These are phyloP conservation scores for Discostella pseudostelligera DNA, from an alignment of 108 stramenopile genomes.

Conservation along the genomic window DNA sequence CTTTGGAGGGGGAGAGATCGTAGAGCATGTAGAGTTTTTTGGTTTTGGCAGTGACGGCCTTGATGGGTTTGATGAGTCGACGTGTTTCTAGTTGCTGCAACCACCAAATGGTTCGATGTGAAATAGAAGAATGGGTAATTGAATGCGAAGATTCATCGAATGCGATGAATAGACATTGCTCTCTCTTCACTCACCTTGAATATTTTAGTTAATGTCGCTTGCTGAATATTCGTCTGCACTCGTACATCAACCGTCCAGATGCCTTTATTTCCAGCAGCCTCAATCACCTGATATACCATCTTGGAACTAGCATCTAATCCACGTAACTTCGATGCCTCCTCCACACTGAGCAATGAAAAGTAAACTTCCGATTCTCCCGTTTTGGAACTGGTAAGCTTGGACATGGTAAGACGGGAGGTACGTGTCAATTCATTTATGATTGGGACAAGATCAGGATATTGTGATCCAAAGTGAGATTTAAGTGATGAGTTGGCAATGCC, in stretches of 20 bases:
- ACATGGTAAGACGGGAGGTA: conserved; percentile 71
- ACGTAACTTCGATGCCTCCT: conserved; percentile 67
- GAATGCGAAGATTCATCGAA: no score
- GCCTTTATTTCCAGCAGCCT: conserved; percentile 89
- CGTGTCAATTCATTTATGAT: conserved; percentile 78
- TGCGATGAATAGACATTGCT: no score
- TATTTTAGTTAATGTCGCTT: conserved; percentile 90
- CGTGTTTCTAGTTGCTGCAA: conserved; percentile 74
- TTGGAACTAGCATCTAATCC: conserved; percentile 81
- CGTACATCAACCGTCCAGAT: conserved; percentile 98
- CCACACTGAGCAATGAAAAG: conserved; percentile 65
- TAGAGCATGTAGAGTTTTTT: conserved; percentile 98
- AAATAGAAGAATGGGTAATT: no score
- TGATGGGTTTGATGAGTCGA: conserved; percentile 92
- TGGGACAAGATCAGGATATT: conserved; percentile 55
- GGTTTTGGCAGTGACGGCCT: conserved; percentile 92
- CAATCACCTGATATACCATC: conserved; percentile 93
- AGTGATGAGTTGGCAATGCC: conserved; percentile 71
- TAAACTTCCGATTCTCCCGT: conserved; percentile 54
- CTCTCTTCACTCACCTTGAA: conserved; percentile 62
- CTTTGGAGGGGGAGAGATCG: conserved; percentile 91
- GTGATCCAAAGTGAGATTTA: conserved; percentile 57
- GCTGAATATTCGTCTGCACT: conserved; percentile 84
- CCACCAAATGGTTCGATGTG: no score
- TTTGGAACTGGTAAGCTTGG: conserved; percentile 36